Conservation (phyloP, 2,329 filamentous ascomycete species). For the Calonectria henricotiae region DNA sequence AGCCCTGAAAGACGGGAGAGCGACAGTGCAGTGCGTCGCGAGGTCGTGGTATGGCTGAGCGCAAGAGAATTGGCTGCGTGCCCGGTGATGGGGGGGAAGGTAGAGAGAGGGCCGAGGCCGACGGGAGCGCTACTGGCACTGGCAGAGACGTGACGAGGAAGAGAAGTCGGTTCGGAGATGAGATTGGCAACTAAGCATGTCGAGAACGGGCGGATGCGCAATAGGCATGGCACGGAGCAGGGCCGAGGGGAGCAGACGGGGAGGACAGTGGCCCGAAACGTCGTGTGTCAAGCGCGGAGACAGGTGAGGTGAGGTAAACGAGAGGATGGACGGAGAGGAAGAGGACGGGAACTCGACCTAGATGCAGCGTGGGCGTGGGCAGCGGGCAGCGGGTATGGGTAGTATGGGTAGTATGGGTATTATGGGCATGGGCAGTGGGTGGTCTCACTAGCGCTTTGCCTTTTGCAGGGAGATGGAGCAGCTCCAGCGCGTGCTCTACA, state of each 20-base stretch:
- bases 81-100: conserved; percentile 38
- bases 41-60: conserved; percentile 31
- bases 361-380: conserved; percentile 38
- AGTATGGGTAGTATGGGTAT: conserved; percentile 22
- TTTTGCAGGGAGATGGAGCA: conserved; percentile 33
- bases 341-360: conserved; percentile 36
- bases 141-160: conserved; percentile 45
- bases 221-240: conserved; percentile 47
- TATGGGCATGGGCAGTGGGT: conserved; percentile 36
- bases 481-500: conserved; percentile 28
- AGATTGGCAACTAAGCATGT: conserved; percentile 53
- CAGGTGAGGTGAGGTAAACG: conserved; percentile 42
- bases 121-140: conserved; percentile 48
- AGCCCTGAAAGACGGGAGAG: conserved; percentile 33
- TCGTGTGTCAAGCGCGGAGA: conserved; percentile 54
- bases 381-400: conserved; percentile 29
- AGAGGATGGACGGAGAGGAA: conserved; percentile 34
- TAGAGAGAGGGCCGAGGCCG: conserved; percentile 41
- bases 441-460: conserved; percentile 37
- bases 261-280: conserved; percentile 39
- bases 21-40: conserved; percentile 24
- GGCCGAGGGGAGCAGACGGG: conserved; percentile 36
- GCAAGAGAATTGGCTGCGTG: conserved; percentile 46
- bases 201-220: conserved; percentile 44
- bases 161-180: conserved; percentile 46